These are phyloP conservation scores for Neurospora sp. DNA, from an alignment of 495 filamentous ascomycete genomes.

Conservation along the genomic window DNA sequence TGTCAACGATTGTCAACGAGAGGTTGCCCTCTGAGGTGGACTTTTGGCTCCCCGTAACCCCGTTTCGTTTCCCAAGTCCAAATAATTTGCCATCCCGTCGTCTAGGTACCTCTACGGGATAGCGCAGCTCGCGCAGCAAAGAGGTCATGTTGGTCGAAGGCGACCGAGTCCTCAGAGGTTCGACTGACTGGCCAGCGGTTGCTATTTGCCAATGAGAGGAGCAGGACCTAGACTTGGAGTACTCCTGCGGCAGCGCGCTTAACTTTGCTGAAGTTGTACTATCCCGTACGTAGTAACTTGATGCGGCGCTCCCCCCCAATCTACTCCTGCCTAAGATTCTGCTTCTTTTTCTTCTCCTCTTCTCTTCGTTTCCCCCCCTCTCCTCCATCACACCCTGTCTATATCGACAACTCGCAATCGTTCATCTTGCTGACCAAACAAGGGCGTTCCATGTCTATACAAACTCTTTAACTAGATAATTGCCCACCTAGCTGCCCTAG, in stretches of 20 bases:
- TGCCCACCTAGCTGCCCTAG: neutral
- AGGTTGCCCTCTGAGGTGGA: neutral
- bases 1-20: neutral
- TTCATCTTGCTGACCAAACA: neutral
- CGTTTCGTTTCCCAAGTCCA: neutral
- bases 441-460: neutral
- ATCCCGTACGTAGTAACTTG: neutral
- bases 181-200: neutral
- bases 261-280: neutral
- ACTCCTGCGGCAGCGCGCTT: constrained; percentile 1
- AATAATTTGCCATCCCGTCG: neutral
- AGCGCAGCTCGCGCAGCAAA: neutral
- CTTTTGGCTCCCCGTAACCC: neutral
- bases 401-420: neutral
- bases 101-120: neutral
- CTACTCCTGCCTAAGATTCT: neutral
- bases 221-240: neutral
- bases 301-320: neutral
- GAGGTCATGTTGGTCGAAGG: neutral
- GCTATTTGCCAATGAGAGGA: neutral
- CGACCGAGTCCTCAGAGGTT: neutral
- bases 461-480: neutral
- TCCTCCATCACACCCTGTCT: neutral
- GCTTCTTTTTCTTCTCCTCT: constrained; percentile 3
- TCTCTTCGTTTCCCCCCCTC: neutral